These are phyloP conservation scores for Onygena corvina DNA, from an alignment of 2,329 filamentous ascomycete genomes.

Conservation along the genomic window DNA sequence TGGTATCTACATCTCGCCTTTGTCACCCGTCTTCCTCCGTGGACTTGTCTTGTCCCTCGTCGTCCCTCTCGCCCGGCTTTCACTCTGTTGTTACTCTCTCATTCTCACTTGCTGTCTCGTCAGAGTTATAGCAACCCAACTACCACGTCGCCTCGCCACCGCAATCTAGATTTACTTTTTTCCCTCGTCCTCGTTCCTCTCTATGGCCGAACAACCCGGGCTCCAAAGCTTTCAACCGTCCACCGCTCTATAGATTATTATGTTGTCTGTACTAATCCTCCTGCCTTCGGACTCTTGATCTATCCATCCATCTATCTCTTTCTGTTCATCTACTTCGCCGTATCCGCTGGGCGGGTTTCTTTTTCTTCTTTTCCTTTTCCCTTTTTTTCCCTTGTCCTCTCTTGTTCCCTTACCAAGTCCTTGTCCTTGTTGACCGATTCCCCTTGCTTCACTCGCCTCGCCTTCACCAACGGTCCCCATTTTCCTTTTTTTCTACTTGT, in stretches of 20 bases:
- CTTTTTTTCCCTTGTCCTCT: background rate
- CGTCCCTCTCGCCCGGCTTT: background rate
- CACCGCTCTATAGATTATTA: constrained; percentile 1
- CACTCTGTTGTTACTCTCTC: background rate
- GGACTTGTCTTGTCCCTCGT: no score
- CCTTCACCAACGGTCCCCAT: background rate
- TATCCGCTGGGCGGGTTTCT: constrained; percentile 6
- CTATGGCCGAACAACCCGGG: constrained; percentile 1
- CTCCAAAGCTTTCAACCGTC: background rate
- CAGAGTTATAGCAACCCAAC: background rate
- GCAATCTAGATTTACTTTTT: constrained; percentile 6
- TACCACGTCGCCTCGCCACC: constrained; percentile 1
- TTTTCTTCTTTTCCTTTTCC: background rate
- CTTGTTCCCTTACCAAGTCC: background rate
- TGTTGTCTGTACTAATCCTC: background rate
- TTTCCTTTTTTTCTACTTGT: background rate
- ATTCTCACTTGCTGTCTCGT: background rate
- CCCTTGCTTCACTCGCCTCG: background rate
- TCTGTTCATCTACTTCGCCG: background rate
- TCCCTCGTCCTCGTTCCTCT: background rate
- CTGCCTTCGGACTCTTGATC: background rate
- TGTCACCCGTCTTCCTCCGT: no score
- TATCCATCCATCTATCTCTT: background rate
- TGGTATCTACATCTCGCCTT: no score
- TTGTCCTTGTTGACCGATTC: constrained; percentile 4